Evolutionary conservation across 208 protist species (phyloP).

Genomic region (Trypanosoma vivax): DNA sequence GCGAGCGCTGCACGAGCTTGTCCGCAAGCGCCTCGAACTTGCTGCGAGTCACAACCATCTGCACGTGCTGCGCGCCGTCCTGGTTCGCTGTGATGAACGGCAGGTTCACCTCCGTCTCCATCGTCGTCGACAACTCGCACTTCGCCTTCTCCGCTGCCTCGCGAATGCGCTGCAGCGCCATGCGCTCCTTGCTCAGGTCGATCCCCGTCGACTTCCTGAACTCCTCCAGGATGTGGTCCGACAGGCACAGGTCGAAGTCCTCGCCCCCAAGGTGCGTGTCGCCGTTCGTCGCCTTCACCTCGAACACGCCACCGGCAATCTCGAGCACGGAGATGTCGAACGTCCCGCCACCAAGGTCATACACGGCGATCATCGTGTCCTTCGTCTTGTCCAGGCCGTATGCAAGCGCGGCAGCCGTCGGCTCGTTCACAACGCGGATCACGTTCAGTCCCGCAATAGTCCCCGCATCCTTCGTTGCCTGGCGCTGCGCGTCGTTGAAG

Average conservation of each 20-base stretch:
- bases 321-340: slow-evolving; percentile 99
- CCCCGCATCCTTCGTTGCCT: slow-evolving; percentile 1
- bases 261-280: slow-evolving; percentile 99
- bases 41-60: slow-evolving; percentile 79
- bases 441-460: slow-evolving; percentile 68
- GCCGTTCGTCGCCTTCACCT: slow-evolving; percentile 90
- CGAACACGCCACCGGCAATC: slow-evolving; percentile 89
- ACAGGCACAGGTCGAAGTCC: slow-evolving; percentile 95
- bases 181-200: slow-evolving; percentile 91
- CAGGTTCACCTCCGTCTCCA: slow-evolving; percentile 91
- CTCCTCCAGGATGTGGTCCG: slow-evolving; percentile 84
- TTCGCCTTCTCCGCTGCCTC: slow-evolving; percentile 98
- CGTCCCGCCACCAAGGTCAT: slow-evolving; percentile 89
- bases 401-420: slow-evolving; percentile 96
- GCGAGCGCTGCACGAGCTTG: slow-evolving; percentile 68
- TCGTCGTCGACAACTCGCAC: slow-evolving; percentile 92
- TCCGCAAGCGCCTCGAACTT: slow-evolving; percentile 90
- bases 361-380: slow-evolving; percentile 47
- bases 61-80: slow-evolving; percentile 80
- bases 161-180: slow-evolving; percentile 94
- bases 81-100: slow-evolving; percentile 94
- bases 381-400: slow-evolving; percentile 86
- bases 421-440: slow-evolving; percentile 98
- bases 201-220: slow-evolving; percentile 92
- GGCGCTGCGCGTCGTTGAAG: slow-evolving; percentile 97